Evolutionary conservation across 805 yeast genomes (phyloP).

Genomic region (Geotrichum ghanense): DNA sequence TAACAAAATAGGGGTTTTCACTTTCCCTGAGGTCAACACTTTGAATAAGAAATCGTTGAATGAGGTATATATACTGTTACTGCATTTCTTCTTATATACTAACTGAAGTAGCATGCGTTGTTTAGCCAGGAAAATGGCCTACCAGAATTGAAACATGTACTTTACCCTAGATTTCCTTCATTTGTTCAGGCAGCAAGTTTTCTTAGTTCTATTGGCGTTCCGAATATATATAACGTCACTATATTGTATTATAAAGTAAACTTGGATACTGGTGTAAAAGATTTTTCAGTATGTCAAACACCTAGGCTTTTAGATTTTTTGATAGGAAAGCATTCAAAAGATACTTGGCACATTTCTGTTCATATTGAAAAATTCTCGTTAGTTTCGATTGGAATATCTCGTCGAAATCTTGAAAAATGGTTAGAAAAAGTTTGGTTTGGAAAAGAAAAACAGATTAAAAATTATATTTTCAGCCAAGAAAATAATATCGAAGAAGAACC

Average conservation of each 20-base stretch:
- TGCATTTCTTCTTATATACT: slow-evolving; percentile 13
- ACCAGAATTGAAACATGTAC: slow-evolving; percentile 46
- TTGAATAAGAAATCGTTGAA: slow-evolving; percentile 34
- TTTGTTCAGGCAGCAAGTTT: slow-evolving; percentile 20
- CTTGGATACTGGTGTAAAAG: slow-evolving; percentile 2
- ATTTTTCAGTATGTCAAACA: slow-evolving; percentile 5
- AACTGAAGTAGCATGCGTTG: slow-evolving; percentile 37
- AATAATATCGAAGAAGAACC: neutral
- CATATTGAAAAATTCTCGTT: slow-evolving; percentile 8
- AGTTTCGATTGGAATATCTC: slow-evolving; percentile 12
- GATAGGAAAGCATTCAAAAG: slow-evolving; percentile 3
- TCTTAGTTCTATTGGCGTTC: slow-evolving; percentile 16
- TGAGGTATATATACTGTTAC: neutral
- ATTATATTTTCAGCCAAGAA: slow-evolving; percentile 11
- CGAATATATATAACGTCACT: slow-evolving; percentile 43
- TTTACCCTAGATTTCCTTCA: slow-evolving; percentile 61
- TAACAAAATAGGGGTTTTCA: slow-evolving; percentile 44
- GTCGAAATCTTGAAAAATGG: slow-evolving; percentile 42
- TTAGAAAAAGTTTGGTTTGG: slow-evolving; percentile 61
- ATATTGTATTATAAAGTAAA: slow-evolving; percentile 29
- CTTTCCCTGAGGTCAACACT: slow-evolving; percentile 82
- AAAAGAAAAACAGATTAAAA: slow-evolving; percentile 42
- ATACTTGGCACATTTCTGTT: slow-evolving; percentile 13
- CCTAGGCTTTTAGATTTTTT: slow-evolving; percentile 7
- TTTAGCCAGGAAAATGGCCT: slow-evolving; percentile 46